Conservation (phyloP, 345 rosid species). For the Hirschfeldia incana region DNA sequence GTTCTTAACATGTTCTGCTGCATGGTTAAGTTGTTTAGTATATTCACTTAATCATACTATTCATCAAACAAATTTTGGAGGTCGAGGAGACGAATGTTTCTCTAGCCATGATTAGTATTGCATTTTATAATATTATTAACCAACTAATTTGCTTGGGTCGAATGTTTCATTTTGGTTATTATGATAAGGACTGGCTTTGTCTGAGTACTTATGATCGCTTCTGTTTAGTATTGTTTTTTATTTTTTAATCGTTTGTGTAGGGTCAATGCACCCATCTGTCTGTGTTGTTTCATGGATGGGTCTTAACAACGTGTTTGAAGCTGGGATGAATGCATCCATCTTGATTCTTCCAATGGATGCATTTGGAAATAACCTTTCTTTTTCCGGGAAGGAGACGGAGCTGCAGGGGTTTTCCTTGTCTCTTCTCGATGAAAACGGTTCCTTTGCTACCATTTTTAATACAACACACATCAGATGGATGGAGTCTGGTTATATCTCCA, state of each 20-base stretch:
- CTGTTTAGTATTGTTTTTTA: background rate
- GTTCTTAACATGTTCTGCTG: background rate
- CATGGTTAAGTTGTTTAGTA: background rate
- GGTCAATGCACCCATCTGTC: constrained; percentile 58
- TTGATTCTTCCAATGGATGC: constrained; percentile 82
- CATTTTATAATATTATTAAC: background rate
- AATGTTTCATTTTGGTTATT: no score
- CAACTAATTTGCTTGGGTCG: background rate
- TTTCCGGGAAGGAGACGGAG: constrained; percentile 42
- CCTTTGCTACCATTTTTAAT: constrained; percentile 43
- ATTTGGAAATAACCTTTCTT: constrained; percentile 74
- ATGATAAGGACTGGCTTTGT: no score
- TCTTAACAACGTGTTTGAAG: constrained; percentile 57
- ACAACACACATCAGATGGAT: constrained; percentile 53
- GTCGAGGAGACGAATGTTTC: background rate
- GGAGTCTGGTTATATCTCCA: constrained; percentile 49
- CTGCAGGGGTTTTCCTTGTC: constrained; percentile 50
- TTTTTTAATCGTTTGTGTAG: constrained; percentile 41
- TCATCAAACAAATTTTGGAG: background rate
- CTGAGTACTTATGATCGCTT: background rate
- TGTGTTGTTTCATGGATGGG: constrained; percentile 77
- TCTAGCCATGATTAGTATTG: background rate
- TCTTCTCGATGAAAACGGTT: constrained; percentile 54
- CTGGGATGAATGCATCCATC: constrained; percentile 60
- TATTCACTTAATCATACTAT: background rate